Base-by-base conservation (phyloP, 192 early-diverging fungal species). In the Paraglomus brasilianum region DNA sequence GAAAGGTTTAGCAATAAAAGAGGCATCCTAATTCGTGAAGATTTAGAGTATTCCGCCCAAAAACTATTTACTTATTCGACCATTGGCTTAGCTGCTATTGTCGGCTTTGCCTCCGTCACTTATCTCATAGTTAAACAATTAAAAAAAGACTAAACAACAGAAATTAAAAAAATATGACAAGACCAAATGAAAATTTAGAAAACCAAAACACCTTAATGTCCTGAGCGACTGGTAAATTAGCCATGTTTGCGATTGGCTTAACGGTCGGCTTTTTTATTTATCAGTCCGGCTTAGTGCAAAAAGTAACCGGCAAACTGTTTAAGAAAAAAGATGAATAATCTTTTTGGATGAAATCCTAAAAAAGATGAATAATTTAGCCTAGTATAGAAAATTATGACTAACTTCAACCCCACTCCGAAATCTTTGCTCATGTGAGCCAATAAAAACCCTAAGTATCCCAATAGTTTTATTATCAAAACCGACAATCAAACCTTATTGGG, bases 211-310 rank as follows among this genome's bases (percentile, higher is more conserved):
- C 58, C 1, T 61, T 39, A 61, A 1, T 14, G 14, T 44, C 41
- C 41, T 61, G 58, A 61, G 58, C 58, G 11, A 61, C 58, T 44
- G 58, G 58, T 9, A 61, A 61, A 61, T 5, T 61, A 40, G 58
- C 58, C 58, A 61, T 61, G 38, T 61, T 43, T 6, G 15, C 58
- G 0, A 61, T 61, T 11, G 58, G 58, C 5, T 1, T 61, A 61
- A 22, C 39, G 40, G 58, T 43, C 13, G 58, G n/a, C 4, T 43
- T 22, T 44, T 53, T 43, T 11, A 9, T 61, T 0, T 61, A 44
- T 17, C 0, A 43, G 2, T 0, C 14, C 1, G 58, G 58, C 17
- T 1, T 61, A 17, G 0, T 61, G 5, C 58, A 61, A 61, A 61
- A 61, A 61, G 5, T 61, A 61, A 61, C 58, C 40, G 42, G 41